Evolutionary conservation across 2,329 filamentous ascomycete genomes (phyloP), one percentile per base, ranked within the genome.

Genomic region (Byssothecium circinans): DNA sequence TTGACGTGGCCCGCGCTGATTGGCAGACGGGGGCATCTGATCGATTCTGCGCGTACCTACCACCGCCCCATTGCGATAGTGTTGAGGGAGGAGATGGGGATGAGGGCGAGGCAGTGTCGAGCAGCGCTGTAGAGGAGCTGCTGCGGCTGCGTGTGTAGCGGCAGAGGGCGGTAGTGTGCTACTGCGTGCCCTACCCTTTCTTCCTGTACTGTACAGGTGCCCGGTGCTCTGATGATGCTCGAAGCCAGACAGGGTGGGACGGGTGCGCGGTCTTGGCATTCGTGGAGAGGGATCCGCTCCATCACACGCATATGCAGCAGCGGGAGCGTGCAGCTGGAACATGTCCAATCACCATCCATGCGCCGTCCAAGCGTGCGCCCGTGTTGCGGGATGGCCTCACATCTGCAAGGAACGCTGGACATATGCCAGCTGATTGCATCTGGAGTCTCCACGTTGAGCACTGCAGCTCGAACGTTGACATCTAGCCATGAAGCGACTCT

Each of bases 241-340:
- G 50, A 52, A 47, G 19, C 33, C 39, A 37, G 39, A 43, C 25
- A 27, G 48, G 40, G 41, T 45, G 49, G 44, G 51, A 46, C 53
- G 56, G 61, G 54, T 53, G 49, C 41, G 23, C 37, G 41, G 54
- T 15, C 48, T 51, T 49, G 51, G 57, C 50, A 45, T 43, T 36
- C 41, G 51, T 49, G 52, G 50, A 49, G 50, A 66, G 60, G 65
- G 64, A 59, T 60, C 44, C 47, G 54, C 38, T 61, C 54, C 54
- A 65, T 67, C 59, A 67, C 66, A 67, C 52, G 66, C 67, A 70
- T 68, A 68, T 69, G 67, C 65, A 69, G 6, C 50, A 51, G 57
- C 67, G 67, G 67, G 65, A 65, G 56, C 43, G 49, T 69, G 64
- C 67, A 69, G 58, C 36, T 55, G 43, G 46, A 53, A 62, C 59